These are phyloP conservation scores for Ensete ventricosum DNA, from an alignment of 176 grass and related monocot species.

Conservation along the genomic window DNA sequence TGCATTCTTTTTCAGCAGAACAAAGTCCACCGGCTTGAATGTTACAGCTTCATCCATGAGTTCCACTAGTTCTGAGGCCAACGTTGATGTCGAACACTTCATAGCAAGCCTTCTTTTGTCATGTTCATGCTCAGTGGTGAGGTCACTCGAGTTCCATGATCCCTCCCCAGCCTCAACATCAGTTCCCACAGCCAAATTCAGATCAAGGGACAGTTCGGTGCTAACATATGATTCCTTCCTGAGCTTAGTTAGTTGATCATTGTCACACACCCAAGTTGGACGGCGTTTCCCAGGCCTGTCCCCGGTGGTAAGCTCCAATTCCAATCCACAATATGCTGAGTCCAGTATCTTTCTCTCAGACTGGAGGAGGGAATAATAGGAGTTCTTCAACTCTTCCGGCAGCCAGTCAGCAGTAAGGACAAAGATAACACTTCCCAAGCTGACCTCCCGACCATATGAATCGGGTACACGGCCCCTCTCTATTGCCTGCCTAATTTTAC, in stretches of 20 bases:
- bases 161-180: conserved; percentile 60
- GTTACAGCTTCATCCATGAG: conserved; percentile 60
- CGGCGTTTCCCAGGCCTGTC: conserved; percentile 54
- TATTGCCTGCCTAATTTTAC: conserved; percentile 76
- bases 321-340: conserved; percentile 44
- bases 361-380: conserved; percentile 35
- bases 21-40: conserved; percentile 67
- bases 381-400: conserved; percentile 45
- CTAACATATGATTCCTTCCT: conserved; percentile 45
- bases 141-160: conserved; percentile 76
- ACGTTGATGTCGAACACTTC: conserved; percentile 38
- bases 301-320: conserved; percentile 57
- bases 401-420: conserved; percentile 76
- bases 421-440: conserved; percentile 71
- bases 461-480: conserved; percentile 72
- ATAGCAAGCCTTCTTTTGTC: conserved; percentile 51
- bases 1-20: conserved; percentile 37
- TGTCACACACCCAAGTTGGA: conserved; percentile 54
- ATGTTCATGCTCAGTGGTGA: conserved; percentile 66
- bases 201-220: conserved; percentile 54
- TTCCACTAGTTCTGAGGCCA: conserved; percentile 44
- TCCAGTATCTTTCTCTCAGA: conserved; percentile 62
- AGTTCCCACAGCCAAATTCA: conserved; percentile 60
- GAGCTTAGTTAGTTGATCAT: conserved; percentile 40
- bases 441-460: conserved; percentile 75